phyloP scores from a whole-genome alignment of 2,329 filamentous ascomycete species.

The Trichoderma endophyticum region DNA sequence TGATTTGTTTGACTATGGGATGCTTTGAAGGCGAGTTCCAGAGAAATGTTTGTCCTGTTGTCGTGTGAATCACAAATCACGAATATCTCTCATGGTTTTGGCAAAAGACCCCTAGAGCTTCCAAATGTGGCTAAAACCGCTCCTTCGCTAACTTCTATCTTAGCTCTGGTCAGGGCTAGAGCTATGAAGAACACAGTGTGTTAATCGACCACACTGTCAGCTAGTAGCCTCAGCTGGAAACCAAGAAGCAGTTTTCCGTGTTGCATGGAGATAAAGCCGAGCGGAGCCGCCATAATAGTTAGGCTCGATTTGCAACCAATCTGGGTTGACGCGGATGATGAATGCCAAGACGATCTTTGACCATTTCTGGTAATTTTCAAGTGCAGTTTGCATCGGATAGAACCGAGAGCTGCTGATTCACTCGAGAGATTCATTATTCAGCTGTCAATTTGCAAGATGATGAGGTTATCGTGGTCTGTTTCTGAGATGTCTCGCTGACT shows the following conservation, averaged over 20 bases:
- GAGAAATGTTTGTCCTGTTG: background rate
- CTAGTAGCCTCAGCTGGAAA: background rate
- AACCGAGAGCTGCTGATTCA: background rate
- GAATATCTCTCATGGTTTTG: background rate
- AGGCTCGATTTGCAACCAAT: background rate
- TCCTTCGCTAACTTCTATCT: background rate
- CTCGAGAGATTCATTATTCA: background rate
- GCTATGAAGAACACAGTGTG: background rate
- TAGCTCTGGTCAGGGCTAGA: background rate
- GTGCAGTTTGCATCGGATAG: rapidly evolving
- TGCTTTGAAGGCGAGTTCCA: background rate
- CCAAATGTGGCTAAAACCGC: background rate
- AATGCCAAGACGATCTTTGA: background rate
- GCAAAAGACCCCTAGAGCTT: background rate
- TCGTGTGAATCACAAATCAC: background rate
- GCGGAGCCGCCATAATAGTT: background rate
- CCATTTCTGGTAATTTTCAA: background rate
- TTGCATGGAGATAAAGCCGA: background rate
- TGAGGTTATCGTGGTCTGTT: background rate
- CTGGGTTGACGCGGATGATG: background rate
- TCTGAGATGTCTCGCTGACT: background rate
- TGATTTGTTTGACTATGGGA: background rate
- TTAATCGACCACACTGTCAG: background rate
- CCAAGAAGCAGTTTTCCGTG: background rate
- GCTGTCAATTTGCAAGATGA: background rate